Evolutionary conservation across 2,329 filamentous ascomycete genomes (phyloP).

Genomic region (Colletotrichum echinochloae): DNA sequence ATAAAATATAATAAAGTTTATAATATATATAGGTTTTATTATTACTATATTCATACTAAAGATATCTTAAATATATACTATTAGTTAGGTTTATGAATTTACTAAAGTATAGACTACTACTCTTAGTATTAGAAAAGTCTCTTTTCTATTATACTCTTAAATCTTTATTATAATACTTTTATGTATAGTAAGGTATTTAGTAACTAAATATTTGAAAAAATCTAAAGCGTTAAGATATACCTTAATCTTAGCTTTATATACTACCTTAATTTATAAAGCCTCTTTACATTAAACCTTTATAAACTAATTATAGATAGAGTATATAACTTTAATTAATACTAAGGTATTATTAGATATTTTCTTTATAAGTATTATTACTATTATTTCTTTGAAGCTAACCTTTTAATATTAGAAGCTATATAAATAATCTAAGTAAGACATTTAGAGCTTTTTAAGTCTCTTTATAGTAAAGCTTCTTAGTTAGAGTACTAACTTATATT

Average conservation of each 20-base stretch:
- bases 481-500: background rate
- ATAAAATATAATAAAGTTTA: background rate
- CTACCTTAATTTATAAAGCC: background rate
- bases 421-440: background rate
- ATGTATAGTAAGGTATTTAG: background rate
- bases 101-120: background rate
- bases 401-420: background rate
- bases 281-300: too few relatives aligned
- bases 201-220: background rate
- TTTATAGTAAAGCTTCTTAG: background rate
- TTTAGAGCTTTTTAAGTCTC: background rate
- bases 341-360: background rate
- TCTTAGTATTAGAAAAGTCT: background rate
- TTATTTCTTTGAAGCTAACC: background rate
- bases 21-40: background rate
- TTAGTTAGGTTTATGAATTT: background rate
- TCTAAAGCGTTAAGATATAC: background rate
- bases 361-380: background rate
- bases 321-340: background rate
- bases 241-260: background rate
- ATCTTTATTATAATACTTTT: background rate
- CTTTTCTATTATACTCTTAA: background rate
- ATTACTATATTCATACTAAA: background rate
- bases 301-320: background rate
- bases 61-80: background rate